Base-by-base conservation (phyloP, 305 asterid species). In the Striga hermonthica region DNA sequence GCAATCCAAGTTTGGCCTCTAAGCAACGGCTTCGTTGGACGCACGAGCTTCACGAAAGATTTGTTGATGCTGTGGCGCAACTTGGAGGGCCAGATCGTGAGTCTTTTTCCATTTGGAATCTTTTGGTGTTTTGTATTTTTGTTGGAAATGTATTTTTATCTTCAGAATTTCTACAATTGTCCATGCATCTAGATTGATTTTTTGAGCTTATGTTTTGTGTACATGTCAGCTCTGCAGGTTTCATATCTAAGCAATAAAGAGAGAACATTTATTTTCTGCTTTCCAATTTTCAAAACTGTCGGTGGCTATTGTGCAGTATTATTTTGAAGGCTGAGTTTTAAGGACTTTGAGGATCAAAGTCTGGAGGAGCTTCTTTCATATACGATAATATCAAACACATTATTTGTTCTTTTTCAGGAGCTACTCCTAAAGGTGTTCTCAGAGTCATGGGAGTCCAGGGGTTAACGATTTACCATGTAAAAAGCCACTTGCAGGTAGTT, bases 361-460 rank as follows among this genome's bases (percentile, higher is more conserved):
- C 50, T 55, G 22, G 49, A 38, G 36, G 66, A 39, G 69, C 64
- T 58, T 66, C 67, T 35, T 52, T 61, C 61, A 8, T 60, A 45
- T 59, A 4, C 28, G 61, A 16, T 60, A 72, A 16, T 47, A 35
- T 55, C 67, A 57, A 67, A 69, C 55, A 49, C 41, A 60, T 66
- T 57, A 13, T 53, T 54, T 15, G 41, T 62, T 16, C 2, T 74
- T 22, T 73, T 82, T 67, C 82, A 90, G 99, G 99, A 74, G 99
- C 99, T 60, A 93, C 99, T 64, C 99, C 99, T 9, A 93, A 93
- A 78, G 99, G 99, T 73, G 99, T 93, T 66, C 97, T 93, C 31
- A 74, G 99, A 79, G 96, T 93, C 61, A 93, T 93, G 99, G 99
- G 99, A 61, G 96, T 90, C 73, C 97, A 90, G 82, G 95, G 96